These are phyloP conservation scores for Dimargaris verticillata DNA, from an alignment of 192 early-diverging fungal species.

Conservation along the genomic window DNA sequence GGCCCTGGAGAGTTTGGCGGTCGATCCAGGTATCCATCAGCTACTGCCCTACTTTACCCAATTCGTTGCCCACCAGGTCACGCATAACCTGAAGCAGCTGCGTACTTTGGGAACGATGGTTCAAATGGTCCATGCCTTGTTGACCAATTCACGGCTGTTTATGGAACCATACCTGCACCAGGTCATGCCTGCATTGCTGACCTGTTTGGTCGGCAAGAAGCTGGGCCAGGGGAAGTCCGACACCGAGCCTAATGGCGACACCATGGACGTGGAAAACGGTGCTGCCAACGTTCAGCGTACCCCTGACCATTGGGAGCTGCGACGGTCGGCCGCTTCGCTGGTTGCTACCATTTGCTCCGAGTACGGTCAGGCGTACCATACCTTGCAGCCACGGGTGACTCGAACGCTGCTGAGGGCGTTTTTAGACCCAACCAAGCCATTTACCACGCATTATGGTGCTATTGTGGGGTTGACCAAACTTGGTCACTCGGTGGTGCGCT, in stretches of 20 bases:
- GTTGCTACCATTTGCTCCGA: conserved; percentile 53
- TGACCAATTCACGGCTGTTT: conserved; percentile 77
- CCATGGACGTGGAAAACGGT: conserved; percentile 30
- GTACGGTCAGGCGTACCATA: conserved; percentile 68
- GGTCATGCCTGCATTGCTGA: conserved; percentile 81
- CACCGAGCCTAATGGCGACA: background rate
- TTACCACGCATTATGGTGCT: conserved; percentile 78
- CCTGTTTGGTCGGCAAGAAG: conserved; percentile 76
- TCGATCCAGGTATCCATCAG: conserved; percentile 88
- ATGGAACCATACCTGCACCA: conserved; percentile 94
- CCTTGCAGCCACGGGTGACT: conserved; percentile 73
- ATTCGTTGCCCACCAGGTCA: conserved; percentile 76
- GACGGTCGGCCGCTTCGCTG: conserved; percentile 57
- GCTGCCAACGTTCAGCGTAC: background rate
- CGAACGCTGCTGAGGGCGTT: conserved; percentile 82
- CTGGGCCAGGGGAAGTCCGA: conserved; percentile 34
- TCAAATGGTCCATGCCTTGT: conserved; percentile 57
- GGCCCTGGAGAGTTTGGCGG: conserved; percentile 65
- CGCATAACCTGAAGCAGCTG: conserved; percentile 60
- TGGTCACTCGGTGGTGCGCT: conserved; percentile 58
- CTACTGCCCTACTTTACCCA: conserved; percentile 90
- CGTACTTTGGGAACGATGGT: conserved; percentile 55
- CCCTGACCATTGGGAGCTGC: conserved; percentile 64
- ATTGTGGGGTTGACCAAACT: conserved; percentile 60
- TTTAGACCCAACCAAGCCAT: conserved; percentile 65